Conservation (phyloP, 2,329 filamentous ascomycete genomes). For the Fusarium veterinarium region DNA sequence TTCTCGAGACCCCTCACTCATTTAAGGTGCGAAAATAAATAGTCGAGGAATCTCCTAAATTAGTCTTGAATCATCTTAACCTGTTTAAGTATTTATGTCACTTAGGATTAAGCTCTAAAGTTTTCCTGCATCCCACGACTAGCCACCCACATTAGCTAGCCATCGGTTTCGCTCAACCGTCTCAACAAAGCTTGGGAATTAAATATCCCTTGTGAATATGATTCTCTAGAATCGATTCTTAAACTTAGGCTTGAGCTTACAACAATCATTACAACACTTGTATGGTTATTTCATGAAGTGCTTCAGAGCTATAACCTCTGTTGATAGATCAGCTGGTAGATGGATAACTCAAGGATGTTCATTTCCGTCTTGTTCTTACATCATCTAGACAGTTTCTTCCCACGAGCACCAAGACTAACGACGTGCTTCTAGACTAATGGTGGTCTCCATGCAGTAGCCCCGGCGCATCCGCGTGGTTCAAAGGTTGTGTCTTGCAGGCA, state of each 20-base stretch:
- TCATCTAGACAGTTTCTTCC: background rate
- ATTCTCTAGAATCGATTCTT: background rate
- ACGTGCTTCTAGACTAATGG: constrained; percentile 38
- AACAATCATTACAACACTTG: background rate
- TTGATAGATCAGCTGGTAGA: background rate
- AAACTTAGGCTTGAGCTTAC: background rate
- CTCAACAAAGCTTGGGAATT: background rate
- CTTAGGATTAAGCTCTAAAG: background rate
- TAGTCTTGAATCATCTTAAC: background rate
- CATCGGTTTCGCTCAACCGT: constrained; percentile 14
- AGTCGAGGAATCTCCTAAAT: background rate
- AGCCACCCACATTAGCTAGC: background rate
- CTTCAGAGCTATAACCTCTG: background rate
- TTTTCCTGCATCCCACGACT: background rate
- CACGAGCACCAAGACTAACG: constrained; percentile 7
- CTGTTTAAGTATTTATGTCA: background rate
- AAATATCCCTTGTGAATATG: background rate
- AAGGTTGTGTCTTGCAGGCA: constrained; percentile 42
- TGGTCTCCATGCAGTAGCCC: constrained; percentile 39
- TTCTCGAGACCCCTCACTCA: background rate
- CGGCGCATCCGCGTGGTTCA: constrained; percentile 40
- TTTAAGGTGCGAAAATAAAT: background rate
- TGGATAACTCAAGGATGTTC: background rate
- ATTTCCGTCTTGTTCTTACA: background rate
- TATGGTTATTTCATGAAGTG: background rate